phyloP scores from a whole-genome alignment of 768 basidiomycete genomes.

The Hygrocybe coccinea region DNA sequence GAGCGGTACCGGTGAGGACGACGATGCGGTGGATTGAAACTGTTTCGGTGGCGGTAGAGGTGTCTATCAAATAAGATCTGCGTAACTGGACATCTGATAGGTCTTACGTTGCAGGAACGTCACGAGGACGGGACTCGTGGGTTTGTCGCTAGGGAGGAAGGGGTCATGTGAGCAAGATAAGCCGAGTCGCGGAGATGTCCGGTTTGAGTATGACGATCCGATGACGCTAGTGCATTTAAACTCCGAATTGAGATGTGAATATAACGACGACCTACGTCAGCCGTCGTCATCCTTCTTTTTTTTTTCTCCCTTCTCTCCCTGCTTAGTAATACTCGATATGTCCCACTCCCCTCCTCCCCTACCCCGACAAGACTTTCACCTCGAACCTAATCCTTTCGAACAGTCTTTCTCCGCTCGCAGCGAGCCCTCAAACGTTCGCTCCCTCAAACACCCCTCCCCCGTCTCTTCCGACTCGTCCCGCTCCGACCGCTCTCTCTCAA shows the following conservation, averaged over 20 bases:
- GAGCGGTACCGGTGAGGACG: no score
- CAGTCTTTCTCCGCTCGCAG: slow-evolving; percentile 70
- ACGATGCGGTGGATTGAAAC: no score
- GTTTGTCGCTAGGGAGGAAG: no score
- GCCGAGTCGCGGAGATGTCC: no score
- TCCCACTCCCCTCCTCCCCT: slow-evolving; percentile 14
- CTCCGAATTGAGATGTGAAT: slow-evolving; percentile 19
- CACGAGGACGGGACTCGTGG: no score
- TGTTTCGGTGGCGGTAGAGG: no score
- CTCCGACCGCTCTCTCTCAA: slow-evolving; percentile 27
- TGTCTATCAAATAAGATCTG: no score
- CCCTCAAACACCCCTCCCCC: slow-evolving; percentile 22
- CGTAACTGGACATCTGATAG: no score
- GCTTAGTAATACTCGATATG: slow-evolving; percentile 4
- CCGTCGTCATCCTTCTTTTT: slow-evolving; percentile 38
- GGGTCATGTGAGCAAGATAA: no score
- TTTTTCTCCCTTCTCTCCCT: slow-evolving; percentile 1
- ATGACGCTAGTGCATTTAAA: not conserved
- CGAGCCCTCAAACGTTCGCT: slow-evolving; percentile 49
- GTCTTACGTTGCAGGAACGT: no score
- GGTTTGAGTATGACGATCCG: no score
- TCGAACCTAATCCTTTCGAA: slow-evolving; percentile 92
- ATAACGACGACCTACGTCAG: slow-evolving; percentile 47
- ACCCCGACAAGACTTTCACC: slow-evolving; percentile 56
- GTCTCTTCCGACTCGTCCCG: slow-evolving; percentile 22